Conservation (phyloP, 139 green algal species). For the Auxenochlorella pyrenoidosa region DNA sequence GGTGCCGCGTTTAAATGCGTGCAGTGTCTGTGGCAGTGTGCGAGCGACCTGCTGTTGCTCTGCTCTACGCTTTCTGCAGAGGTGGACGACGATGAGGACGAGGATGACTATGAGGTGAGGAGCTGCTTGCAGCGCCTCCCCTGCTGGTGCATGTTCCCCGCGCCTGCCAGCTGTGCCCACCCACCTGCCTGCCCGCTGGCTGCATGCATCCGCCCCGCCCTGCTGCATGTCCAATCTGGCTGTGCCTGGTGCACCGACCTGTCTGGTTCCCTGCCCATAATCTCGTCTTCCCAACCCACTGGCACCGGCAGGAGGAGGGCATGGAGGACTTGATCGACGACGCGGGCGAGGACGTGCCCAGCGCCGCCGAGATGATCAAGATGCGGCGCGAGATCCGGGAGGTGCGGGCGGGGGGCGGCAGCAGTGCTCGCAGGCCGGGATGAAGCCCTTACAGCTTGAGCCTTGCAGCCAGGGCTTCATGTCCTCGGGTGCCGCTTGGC, state of each 20-base stretch:
- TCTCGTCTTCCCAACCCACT: neutral
- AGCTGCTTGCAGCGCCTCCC: neutral
- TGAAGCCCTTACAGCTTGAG: no score
- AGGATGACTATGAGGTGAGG: conserved; percentile 76
- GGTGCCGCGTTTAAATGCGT: no score
- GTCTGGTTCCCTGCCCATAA: neutral
- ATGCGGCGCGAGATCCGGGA: conserved; percentile 44
- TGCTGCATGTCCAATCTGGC: neutral
- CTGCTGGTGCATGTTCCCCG: no score
- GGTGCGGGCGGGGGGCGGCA: no score
- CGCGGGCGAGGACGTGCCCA: conserved; percentile 52
- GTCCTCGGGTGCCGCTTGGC: no score
- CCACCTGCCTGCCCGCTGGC: neutral
- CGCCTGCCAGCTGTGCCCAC: no score
- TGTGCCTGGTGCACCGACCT: neutral
- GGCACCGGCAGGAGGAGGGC: conserved; percentile 63
- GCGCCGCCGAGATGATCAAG: conserved; percentile 50
- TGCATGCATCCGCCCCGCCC: no score
- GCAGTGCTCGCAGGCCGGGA: no score
- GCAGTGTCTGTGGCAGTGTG: neutral
- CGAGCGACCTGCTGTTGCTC: no score
- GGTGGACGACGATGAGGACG: conserved; percentile 85
- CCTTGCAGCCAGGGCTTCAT: no score
- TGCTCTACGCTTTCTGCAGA: conserved; percentile 6
- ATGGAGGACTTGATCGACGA: conserved; percentile 84